A percentile compares a stretch with the other conserved stretches of the same genome.
phyloP scores from a whole-genome alignment of 2,329 filamentous ascomycete species.

The Fusarium irregulare region DNA sequence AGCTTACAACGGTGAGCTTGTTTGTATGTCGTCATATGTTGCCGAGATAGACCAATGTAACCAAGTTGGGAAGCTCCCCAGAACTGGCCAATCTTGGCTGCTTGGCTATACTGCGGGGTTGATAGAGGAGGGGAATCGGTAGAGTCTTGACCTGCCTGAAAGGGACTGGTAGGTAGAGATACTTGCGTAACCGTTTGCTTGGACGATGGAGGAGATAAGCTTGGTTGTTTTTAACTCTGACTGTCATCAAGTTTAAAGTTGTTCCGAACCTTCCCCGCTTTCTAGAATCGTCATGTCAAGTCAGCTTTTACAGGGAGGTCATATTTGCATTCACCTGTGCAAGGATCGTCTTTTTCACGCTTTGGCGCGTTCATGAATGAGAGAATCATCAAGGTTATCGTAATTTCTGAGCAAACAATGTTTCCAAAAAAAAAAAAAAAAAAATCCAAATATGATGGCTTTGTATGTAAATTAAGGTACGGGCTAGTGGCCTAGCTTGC shows the following conservation, averaged over 20 bases:
- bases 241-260: conserved; percentile 18
- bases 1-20: conserved; percentile 34
- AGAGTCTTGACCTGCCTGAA: conserved; percentile 30
- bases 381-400: not conserved
- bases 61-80: conserved; percentile 31
- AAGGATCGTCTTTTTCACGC: not conserved
- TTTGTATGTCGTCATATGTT: conserved; percentile 38
- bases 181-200: conserved; percentile 25
- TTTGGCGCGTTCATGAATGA: too few species aligned
- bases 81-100: conserved; percentile 17
- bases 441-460: not conserved
- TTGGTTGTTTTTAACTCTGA: not conserved
- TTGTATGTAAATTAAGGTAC: not conserved
- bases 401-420: too few species aligned
- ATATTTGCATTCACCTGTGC: not conserved
- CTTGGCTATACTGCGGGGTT: conserved; percentile 31
- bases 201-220: not conserved
- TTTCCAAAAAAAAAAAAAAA: too few species aligned
- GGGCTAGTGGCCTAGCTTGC: not conserved
- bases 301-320: not conserved
- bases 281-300: not conserved
- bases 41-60: conserved; percentile 12
- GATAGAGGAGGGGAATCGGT: conserved; percentile 2
- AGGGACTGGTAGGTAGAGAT: conserved; percentile 15
- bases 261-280: not conserved